These are phyloP conservation scores for Xerocomellus chrysenteron DNA, from an alignment of 768 basidiomycete genomes.

Conservation along the genomic window DNA sequence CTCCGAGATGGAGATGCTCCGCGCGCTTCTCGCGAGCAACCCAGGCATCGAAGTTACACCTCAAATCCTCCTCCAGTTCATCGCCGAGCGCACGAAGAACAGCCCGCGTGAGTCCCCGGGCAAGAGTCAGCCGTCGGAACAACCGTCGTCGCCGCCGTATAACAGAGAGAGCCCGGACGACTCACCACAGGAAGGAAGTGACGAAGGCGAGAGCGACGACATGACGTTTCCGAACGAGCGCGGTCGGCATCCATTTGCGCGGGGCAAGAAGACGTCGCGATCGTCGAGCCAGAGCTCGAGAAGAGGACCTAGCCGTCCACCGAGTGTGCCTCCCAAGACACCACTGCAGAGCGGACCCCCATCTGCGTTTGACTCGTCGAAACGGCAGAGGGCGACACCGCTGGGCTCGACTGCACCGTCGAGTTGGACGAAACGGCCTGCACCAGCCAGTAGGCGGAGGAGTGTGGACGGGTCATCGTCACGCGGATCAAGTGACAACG, in stretches of 20 bases:
- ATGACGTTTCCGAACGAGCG: slow-evolving; percentile 37
- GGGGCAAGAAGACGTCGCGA: slow-evolving; percentile 40
- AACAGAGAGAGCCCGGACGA: slow-evolving; percentile 32
- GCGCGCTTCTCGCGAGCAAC: slow-evolving; percentile 53
- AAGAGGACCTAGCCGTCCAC: slow-evolving; percentile 46
- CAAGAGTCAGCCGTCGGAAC: slow-evolving; percentile 15
- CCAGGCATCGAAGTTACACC: slow-evolving; percentile 71
- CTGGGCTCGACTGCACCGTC: slow-evolving; percentile 61
- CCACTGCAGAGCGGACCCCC: slow-evolving; percentile 38
- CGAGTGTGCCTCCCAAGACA: slow-evolving; percentile 58
- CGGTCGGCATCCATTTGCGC: slow-evolving; percentile 35
- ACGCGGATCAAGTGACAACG: slow-evolving; percentile 62
- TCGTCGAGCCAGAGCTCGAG: slow-evolving; percentile 55
- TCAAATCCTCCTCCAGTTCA: slow-evolving; percentile 57
- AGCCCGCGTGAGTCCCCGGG: slow-evolving; percentile 31
- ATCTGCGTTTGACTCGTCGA: slow-evolving; percentile 69
- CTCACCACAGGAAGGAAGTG: slow-evolving; percentile 35
- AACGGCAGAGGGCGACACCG: slow-evolving; percentile 70
- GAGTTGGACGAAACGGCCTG: slow-evolving; percentile 71
- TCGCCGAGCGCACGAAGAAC: slow-evolving; percentile 57
- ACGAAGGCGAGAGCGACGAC: slow-evolving; percentile 36
- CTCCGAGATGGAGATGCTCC: slow-evolving; percentile 62
- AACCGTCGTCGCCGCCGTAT: slow-evolving; percentile 11
- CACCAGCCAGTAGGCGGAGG: slow-evolving; percentile 64
- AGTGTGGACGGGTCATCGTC: slow-evolving; percentile 62